phyloP scores from a whole-genome alignment of 345 rosid species.

The Trapa incisa region DNA sequence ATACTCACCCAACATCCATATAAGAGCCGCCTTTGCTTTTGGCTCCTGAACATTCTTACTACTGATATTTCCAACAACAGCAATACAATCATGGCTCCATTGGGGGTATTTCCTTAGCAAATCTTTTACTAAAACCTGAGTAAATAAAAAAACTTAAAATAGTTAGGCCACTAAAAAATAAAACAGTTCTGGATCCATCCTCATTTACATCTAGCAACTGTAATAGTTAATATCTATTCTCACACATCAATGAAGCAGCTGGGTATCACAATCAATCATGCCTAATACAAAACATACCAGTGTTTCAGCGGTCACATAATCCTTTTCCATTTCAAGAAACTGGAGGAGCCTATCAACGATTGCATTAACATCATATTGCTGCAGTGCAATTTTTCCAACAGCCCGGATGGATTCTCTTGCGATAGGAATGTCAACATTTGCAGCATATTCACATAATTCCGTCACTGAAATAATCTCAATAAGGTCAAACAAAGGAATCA shows the following conservation, averaged over 20 bases:
- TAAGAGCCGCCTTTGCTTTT: constrained; percentile 93
- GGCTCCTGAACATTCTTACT: constrained; percentile 87
- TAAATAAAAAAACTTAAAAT: not conserved
- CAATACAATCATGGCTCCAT: constrained; percentile 99
- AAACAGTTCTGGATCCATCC: not conserved
- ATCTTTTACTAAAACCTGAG: constrained; percentile 95
- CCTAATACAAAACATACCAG: constrained; percentile 34
- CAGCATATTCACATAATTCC: constrained; percentile 97
- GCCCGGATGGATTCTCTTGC: constrained; percentile 98
- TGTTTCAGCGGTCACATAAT: constrained; percentile 96
- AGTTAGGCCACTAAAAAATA: no score
- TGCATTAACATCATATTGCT: constrained; percentile 98
- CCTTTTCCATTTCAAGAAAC: constrained; percentile 99
- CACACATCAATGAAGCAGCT: not conserved
- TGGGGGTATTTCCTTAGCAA: constrained; percentile 94
- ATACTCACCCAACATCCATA: constrained; percentile 99
- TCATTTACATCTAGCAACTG: not conserved
- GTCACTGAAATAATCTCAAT: constrained; percentile 51
- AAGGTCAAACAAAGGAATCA: constrained; percentile 5
- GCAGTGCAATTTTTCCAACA: constrained; percentile 94
- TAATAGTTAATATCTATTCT: not conserved
- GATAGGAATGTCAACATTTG: constrained; percentile 85
- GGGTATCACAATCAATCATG: not conserved
- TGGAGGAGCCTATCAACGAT: constrained; percentile 99
- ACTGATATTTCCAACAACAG: constrained; percentile 97